Conservation (phyloP, 768 basidiomycete genomes). For the Wakefieldia striispora region DNA sequence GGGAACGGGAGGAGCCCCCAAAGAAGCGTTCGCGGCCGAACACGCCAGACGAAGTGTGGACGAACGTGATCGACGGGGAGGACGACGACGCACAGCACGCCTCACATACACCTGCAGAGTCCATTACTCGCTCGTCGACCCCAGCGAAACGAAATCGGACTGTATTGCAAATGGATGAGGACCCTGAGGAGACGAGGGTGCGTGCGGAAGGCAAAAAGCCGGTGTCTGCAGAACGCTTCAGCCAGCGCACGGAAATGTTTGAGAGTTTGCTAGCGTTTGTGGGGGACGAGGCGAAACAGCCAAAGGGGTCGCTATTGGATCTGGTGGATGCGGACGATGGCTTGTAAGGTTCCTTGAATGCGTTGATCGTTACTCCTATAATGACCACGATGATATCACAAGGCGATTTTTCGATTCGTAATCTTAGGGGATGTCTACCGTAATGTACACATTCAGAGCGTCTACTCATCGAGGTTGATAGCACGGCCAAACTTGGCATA, state of each 20-base stretch:
- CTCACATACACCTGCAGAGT: conserved; percentile 3
- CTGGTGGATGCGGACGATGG: conserved; percentile 46
- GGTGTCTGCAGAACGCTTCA: conserved; percentile 49
- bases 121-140: neutral
- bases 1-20: conserved; percentile 32
- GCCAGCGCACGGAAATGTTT: conserved; percentile 68
- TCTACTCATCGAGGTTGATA: conserved; percentile 85
- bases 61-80: conserved; percentile 39
- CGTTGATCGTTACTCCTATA: too few species aligned
- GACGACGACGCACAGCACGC: conserved; percentile 13
- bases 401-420: too few species aligned
- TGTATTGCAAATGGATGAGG: conserved; percentile 28
- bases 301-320: conserved; percentile 59
- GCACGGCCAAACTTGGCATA: conserved; percentile 93
- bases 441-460: neutral
- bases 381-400: too few species aligned
- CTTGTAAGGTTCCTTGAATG: conserved; percentile 11
- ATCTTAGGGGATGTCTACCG: neutral
- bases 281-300: conserved; percentile 63
- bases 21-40: conserved; percentile 46
- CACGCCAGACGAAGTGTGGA: conserved; percentile 43
- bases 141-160: conserved; percentile 21
- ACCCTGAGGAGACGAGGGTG: conserved; percentile 23
- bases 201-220: conserved; percentile 30
- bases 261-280: conserved; percentile 65